Conservation (phyloP, 768 basidiomycete genomes). For the Russula olivacea region DNA sequence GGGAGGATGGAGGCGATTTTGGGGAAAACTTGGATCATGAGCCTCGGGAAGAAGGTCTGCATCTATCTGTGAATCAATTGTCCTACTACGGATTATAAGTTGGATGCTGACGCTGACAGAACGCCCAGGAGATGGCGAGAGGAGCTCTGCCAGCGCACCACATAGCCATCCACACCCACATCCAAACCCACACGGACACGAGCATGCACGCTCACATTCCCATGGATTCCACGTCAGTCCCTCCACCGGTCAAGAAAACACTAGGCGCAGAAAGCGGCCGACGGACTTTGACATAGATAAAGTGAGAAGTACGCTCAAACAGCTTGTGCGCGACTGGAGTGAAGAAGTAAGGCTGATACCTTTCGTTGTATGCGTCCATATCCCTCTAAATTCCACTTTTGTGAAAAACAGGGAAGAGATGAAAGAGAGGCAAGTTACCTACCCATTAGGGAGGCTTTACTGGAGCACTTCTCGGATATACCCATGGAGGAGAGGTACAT, state of each 20-base stretch:
- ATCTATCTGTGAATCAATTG: constrained; percentile 2
- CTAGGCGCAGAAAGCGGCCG: constrained; percentile 38
- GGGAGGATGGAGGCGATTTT: constrained; percentile 32
- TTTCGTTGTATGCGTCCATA: not conserved
- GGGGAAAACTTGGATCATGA: constrained; percentile 23
- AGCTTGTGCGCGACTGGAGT: constrained; percentile 93
- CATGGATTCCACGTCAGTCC: constrained; percentile 29
- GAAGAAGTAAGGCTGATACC: constrained; percentile 48
- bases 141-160: not conserved
- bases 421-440: constrained; percentile 78
- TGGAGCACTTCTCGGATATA: constrained; percentile 55
- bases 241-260: constrained; percentile 15
- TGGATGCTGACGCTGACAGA: not conserved
- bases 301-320: constrained; percentile 84
- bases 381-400: not conserved
- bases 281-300: constrained; percentile 85
- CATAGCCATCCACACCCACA: constrained; percentile 27
- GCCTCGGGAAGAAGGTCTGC: constrained; percentile 10
- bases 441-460: constrained; percentile 73
- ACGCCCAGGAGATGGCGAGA: not conserved
- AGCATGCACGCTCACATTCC: constrained; percentile 34
- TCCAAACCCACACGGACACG: constrained; percentile 25
- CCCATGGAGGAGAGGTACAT: constrained; percentile 48
- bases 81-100: not conserved
- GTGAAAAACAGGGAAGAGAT: constrained; percentile 49